Evolutionary conservation across 345 rosid genomes (phyloP).

Genomic region (Citrus glauca): DNA sequence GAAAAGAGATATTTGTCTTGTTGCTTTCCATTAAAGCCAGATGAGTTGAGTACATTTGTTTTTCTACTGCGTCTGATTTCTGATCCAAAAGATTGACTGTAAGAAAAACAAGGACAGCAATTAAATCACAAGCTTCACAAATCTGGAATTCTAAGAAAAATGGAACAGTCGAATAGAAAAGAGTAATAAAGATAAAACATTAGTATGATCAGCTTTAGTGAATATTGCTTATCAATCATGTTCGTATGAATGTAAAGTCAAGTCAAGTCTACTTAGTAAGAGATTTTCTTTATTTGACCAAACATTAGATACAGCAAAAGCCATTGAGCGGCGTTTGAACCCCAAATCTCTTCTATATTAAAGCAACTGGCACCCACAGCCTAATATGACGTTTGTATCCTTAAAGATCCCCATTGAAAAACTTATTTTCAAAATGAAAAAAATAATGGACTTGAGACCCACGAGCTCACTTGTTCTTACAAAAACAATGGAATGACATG

Average conservation of each 20-base stretch:
- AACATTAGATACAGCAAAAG: too few species aligned
- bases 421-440: neutral
- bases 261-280: neutral
- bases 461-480: neutral
- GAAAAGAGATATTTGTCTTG: slow-evolving; percentile 14
- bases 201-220: too few species aligned
- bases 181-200: neutral
- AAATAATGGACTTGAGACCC: neutral
- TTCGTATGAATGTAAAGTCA: neutral
- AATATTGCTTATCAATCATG: neutral
- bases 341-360: too few species aligned
- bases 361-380: too few species aligned
- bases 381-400: too few species aligned
- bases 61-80: slow-evolving; percentile 19
- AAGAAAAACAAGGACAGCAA: slow-evolving; percentile 11
- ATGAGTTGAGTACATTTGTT: slow-evolving; percentile 14
- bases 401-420: neutral
- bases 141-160: neutral
- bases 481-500: neutral
- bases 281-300: neutral
- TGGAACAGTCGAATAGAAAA: neutral
- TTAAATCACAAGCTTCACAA: slow-evolving; percentile 1
- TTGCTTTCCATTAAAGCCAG: slow-evolving; percentile 24
- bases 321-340: too few species aligned
- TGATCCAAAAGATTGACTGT: slow-evolving; percentile 33